Conservation (phyloP, 1,139 yeast species). For the Yamadazyma sp. region DNA sequence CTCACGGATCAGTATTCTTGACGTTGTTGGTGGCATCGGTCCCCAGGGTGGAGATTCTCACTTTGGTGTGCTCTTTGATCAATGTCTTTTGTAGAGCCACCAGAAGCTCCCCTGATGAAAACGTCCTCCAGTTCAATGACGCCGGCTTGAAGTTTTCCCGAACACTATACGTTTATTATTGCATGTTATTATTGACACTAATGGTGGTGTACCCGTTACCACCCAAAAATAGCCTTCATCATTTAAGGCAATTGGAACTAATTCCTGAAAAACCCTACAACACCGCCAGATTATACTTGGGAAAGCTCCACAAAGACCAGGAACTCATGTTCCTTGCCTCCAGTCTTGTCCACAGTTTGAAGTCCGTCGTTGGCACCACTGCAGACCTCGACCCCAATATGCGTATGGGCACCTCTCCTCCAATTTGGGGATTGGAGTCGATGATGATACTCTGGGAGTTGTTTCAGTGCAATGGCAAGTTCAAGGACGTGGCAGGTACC, state of each 20-base stretch:
- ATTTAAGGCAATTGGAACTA: constrained; percentile 44
- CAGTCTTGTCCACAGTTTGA: constrained; percentile 47
- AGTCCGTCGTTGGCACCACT: constrained; percentile 33
- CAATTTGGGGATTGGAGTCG: constrained; percentile 55
- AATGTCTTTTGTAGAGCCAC: constrained; percentile 54
- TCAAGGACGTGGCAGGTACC: constrained; percentile 48
- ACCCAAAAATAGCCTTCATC: constrained; percentile 24
- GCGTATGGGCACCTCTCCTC: constrained; percentile 25
- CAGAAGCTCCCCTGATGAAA: constrained; percentile 33
- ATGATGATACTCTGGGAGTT: constrained; percentile 74
- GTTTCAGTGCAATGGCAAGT: constrained; percentile 64
- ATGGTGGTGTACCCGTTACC: constrained; percentile 71
- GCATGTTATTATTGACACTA: constrained; percentile 62
- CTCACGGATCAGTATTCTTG: constrained; percentile 57
- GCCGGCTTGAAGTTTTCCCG: constrained; percentile 44
- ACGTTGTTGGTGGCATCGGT: constrained; percentile 55
- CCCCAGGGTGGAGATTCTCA: constrained; percentile 48
- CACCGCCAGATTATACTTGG: constrained; percentile 50
- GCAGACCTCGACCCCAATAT: constrained; percentile 3
- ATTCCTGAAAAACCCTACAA: constrained; percentile 40
- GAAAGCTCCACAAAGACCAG: constrained; percentile 51
- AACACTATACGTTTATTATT: constrained; percentile 51
- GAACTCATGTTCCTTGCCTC: constrained; percentile 51
- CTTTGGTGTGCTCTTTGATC: constrained; percentile 67
- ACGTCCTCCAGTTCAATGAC: constrained; percentile 25